Evolutionary conservation across 768 basidiomycete genomes (phyloP).

Genomic region (Cystofilobasidium ferigula): DNA sequence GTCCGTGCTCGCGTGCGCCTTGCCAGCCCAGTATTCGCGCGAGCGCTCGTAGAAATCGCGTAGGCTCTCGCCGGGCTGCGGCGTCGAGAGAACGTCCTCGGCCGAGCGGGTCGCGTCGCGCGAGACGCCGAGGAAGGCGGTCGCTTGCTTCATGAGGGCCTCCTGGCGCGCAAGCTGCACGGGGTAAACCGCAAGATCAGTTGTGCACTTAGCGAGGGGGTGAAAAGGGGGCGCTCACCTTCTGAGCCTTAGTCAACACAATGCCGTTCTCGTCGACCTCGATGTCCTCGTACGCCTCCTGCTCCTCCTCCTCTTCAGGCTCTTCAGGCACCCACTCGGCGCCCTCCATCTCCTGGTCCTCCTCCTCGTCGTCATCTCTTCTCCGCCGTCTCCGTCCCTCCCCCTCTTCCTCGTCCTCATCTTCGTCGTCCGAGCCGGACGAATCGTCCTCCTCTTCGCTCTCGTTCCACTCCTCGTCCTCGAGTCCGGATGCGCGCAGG

Average conservation of each 20-base stretch:
- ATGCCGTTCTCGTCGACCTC: constrained; percentile 27
- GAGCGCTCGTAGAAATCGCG: constrained; percentile 73
- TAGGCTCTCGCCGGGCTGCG: constrained; percentile 71
- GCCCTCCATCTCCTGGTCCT: constrained; percentile 28
- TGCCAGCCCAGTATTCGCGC: constrained; percentile 69
- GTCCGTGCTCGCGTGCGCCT: constrained; percentile 50
- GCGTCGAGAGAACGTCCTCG: constrained; percentile 66
- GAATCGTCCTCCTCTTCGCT: constrained; percentile 42
- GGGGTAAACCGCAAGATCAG: neutral
- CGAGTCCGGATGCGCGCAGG: constrained; percentile 57
- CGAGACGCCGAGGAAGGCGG: constrained; percentile 53
- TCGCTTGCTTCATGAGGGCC: constrained; percentile 43
- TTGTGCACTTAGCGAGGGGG: neutral
- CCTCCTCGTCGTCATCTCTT: constrained; percentile 48
- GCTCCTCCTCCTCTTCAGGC: constrained; percentile 29
- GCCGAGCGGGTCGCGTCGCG: constrained; percentile 45
- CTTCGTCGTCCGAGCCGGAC: constrained; percentile 42
- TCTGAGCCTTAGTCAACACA: constrained; percentile 11
- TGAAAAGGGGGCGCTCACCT: constrained; percentile 3
- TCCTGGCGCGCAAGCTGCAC: constrained; percentile 28
- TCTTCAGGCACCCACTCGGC: constrained; percentile 34
- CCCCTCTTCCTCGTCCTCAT: constrained; percentile 40
- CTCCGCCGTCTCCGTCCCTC: constrained; percentile 46
- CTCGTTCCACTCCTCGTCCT: constrained; percentile 56
- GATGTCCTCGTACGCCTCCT: constrained; percentile 27